Percentiles rank a stretch among this genome's conserved stretches.
These are phyloP conservation scores for Globisporangium nunn DNA, from an alignment of 352 stramenopile species.

Conservation along the genomic window DNA sequence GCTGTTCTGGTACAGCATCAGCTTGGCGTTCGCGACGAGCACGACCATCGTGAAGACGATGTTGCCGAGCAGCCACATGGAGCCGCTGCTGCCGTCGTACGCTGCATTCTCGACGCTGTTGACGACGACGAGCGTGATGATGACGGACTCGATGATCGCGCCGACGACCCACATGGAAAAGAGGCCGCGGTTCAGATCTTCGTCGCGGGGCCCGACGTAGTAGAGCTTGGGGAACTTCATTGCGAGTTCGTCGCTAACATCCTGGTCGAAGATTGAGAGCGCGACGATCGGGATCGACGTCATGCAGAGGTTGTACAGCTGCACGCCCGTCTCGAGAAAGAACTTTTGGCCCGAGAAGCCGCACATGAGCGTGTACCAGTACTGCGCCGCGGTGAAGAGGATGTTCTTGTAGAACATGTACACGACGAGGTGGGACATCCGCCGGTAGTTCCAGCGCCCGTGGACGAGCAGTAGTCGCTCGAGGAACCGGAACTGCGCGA, in stretches of 20 bases:
- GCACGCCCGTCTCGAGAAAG: constrained; percentile 69
- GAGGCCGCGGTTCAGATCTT: constrained; percentile 56
- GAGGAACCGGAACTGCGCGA: constrained; percentile 90
- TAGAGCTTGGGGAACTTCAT: constrained; percentile 74
- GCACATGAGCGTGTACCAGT: constrained; percentile 68
- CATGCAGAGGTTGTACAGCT: constrained; percentile 76
- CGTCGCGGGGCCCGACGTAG: constrained; percentile 44
- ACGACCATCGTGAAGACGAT: constrained; percentile 79
- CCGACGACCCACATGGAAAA: constrained; percentile 66
- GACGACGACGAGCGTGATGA: constrained; percentile 57
- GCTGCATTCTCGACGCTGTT: constrained; percentile 32
- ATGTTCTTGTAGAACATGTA: constrained; percentile 96
- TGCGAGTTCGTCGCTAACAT: constrained; percentile 55
- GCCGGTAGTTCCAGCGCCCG: constrained; percentile 88
- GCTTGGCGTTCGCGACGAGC: constrained; percentile 65
- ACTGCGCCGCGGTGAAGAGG: constrained; percentile 64
- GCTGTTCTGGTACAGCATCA: constrained; percentile 76
- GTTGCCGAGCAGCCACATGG: constrained; percentile 78
- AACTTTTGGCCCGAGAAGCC: constrained; percentile 82
- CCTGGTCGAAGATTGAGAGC: constrained; percentile 67
- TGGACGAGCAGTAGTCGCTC: constrained; percentile 88
- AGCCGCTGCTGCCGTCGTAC: constrained; percentile 25
- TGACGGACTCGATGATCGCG: constrained; percentile 64
- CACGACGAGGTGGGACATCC: constrained; percentile 84
- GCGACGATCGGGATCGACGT: constrained; percentile 65